A percentile compares a stretch with the other conserved stretches of the same genome.
These are phyloP conservation scores for Geosmithia morbida DNA, from an alignment of 2,329 filamentous ascomycete species.

Conservation along the genomic window DNA sequence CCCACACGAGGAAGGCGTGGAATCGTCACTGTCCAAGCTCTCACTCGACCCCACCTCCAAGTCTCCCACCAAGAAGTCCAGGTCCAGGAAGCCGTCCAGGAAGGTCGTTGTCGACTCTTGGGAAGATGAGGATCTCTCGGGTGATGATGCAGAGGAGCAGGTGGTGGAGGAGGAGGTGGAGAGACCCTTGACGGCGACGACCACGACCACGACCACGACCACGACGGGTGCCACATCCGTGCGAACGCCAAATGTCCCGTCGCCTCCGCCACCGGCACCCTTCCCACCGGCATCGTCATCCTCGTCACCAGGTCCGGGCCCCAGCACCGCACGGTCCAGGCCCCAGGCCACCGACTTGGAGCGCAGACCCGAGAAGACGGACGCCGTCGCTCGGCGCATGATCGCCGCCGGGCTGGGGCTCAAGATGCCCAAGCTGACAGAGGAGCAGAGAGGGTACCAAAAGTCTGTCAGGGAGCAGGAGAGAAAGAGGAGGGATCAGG, in stretches of 20 bases:
- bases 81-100: conserved; percentile 11
- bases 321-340: conserved; percentile 2
- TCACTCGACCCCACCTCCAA: conserved; percentile 9
- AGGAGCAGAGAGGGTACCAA: conserved; percentile 82
- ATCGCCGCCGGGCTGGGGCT: conserved; percentile 83
- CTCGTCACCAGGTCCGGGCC: conserved; percentile 10
- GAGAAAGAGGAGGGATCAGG: conserved; percentile 58
- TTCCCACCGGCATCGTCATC: conserved; percentile 30
- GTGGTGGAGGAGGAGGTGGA: too few species aligned
- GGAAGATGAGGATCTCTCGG: conserved; percentile 42
- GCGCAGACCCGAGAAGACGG: conserved; percentile 76
- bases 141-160: neutral
- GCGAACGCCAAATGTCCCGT: neutral
- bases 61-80: neutral
- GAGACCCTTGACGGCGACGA: conserved; percentile 3
- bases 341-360: conserved; percentile 4
- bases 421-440: conserved; percentile 64
- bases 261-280: conserved; percentile 42
- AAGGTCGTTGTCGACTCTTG: conserved; percentile 25
- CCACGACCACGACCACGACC: neutral
- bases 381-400: conserved; percentile 76
- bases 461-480: conserved; percentile 72
- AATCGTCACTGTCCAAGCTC: conserved; percentile 16
- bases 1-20: conserved; percentile 7
- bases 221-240: too few species aligned